Conservation (phyloP, 805 yeast genomes). For the Saitoella complicata region DNA sequence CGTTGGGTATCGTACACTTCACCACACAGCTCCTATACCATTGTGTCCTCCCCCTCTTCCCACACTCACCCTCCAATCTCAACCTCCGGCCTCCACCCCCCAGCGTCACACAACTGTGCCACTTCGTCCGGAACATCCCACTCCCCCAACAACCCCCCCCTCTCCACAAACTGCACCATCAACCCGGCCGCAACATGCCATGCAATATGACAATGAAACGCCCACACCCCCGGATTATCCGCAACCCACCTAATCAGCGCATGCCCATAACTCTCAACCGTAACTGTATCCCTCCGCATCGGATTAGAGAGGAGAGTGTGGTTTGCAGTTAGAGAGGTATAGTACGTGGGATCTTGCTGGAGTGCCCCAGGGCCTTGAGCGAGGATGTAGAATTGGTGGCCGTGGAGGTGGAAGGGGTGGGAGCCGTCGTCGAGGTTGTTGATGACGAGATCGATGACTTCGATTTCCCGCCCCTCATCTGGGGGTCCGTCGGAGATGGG, state of each 20-base stretch:
- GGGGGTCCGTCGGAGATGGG: too few relatives aligned
- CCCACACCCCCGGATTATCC: constrained; percentile 95
- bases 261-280: constrained; percentile 69
- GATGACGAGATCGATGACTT: constrained; percentile 60
- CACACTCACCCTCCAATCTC: too few relatives aligned
- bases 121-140: too few relatives aligned
- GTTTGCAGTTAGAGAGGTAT: too few relatives aligned
- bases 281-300: constrained; percentile 67
- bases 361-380: constrained; percentile 33
- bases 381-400: constrained; percentile 73
- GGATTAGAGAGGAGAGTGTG: constrained; percentile 46
- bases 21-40: too few relatives aligned
- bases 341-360: too few relatives aligned
- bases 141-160: too few relatives aligned
- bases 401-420: constrained; percentile 97
- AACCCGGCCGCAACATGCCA: constrained; percentile 97
- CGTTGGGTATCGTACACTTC: too few relatives aligned
- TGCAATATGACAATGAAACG: constrained; percentile 96
- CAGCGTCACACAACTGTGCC: too few relatives aligned
- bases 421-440: constrained; percentile 82
- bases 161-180: constrained; percentile 59
- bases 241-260: constrained; percentile 78
- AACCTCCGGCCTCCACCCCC: too few relatives aligned
- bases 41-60: too few relatives aligned
- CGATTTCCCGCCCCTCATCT: constrained; percentile 21